Conservation (phyloP, 345 rosid species). For the Salix caprea region DNA sequence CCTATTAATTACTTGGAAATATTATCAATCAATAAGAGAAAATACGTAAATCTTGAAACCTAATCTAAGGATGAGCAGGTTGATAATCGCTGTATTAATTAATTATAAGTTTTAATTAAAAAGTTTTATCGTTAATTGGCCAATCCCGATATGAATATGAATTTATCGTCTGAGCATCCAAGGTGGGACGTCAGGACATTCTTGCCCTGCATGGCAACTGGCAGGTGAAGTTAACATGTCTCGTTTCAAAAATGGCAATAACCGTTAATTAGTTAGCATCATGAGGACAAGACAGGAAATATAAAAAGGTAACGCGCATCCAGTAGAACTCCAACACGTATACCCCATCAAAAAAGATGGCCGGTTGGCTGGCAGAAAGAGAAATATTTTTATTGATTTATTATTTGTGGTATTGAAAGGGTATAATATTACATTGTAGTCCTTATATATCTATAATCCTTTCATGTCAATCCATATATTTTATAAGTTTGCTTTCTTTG, state of each 20-base stretch:
- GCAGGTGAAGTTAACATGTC: background rate
- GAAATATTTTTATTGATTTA: background rate
- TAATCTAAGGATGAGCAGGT: too few relatives aligned
- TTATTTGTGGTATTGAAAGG: background rate
- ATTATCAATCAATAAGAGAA: too few relatives aligned
- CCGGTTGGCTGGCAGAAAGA: slow-evolving; percentile 31
- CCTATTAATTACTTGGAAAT: too few relatives aligned
- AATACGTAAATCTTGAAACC: too few relatives aligned
- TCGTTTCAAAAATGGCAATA: background rate
- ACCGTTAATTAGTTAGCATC: background rate
- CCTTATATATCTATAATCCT: background rate
- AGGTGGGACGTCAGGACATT: background rate
- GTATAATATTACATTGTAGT: background rate
- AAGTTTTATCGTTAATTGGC: too few relatives aligned
- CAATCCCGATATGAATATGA: too few relatives aligned
- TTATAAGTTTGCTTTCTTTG: background rate
- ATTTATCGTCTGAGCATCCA: background rate
- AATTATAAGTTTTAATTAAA: background rate
- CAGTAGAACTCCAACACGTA: slow-evolving; percentile 14
- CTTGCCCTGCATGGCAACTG: background rate
- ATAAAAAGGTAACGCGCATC: background rate
- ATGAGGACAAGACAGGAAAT: slow-evolving; percentile 12
- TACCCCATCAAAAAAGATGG: slow-evolving; percentile 22
- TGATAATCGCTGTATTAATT: too few relatives aligned
- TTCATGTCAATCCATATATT: background rate